These are phyloP conservation scores for Geosmithia morbida DNA, from an alignment of 2,329 filamentous ascomycete species.

Conservation along the genomic window DNA sequence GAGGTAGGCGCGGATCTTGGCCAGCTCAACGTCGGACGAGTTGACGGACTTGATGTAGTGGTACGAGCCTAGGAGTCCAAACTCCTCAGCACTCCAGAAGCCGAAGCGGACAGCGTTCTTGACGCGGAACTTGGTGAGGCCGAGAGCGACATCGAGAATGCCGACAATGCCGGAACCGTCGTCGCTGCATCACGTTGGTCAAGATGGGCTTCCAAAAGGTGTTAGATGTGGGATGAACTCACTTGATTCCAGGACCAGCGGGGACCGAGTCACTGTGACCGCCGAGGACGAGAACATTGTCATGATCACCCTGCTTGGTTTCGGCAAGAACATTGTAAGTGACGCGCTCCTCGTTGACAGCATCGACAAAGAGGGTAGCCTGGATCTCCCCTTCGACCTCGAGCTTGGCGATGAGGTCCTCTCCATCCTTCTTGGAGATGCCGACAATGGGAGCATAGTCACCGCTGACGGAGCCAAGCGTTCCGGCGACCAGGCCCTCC, in stretches of 20 bases:
- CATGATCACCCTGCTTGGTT: conserved; percentile 29
- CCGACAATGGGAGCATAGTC: conserved; percentile 36
- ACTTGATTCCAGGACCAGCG: conserved; percentile 44
- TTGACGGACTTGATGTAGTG: conserved; percentile 29
- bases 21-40: conserved; percentile 25
- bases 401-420: conserved; percentile 14
- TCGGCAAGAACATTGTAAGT: conserved; percentile 37
- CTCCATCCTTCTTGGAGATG: conserved; percentile 31
- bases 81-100: conserved; percentile 39
- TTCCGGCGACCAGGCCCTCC: conserved; percentile 33
- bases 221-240: conserved; percentile 5
- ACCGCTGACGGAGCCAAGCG: conserved; percentile 32
- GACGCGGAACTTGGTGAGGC: conserved; percentile 24
- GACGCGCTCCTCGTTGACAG: conserved; percentile 29
- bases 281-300: conserved; percentile 32
- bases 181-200: conserved; percentile 19
- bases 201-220: background rate
- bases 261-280: conserved; percentile 31
- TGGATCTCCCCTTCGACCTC: conserved; percentile 15
- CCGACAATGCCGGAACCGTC: conserved; percentile 41
- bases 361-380: conserved; percentile 25
- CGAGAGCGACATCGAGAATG: conserved; percentile 28
- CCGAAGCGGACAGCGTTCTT: conserved; percentile 34
- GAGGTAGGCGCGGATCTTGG: conserved; percentile 37
- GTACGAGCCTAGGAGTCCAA: conserved; percentile 31